These are phyloP conservation scores for Claviceps sp. DNA, from an alignment of 2,329 filamentous ascomycete genomes.

Conservation along the genomic window DNA sequence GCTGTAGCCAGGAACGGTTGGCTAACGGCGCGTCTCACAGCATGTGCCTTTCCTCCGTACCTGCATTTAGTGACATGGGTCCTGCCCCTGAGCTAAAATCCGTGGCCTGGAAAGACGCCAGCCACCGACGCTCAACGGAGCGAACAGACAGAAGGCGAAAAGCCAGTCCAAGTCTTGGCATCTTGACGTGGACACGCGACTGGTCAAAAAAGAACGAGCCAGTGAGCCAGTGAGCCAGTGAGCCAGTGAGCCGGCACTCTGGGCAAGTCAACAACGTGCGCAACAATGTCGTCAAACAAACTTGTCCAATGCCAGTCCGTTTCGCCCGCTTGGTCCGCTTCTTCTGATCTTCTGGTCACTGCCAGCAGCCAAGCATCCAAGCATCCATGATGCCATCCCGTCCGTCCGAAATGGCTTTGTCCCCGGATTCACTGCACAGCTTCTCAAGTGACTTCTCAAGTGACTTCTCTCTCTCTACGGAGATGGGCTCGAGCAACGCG, in stretches of 20 bases:
- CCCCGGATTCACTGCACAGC: not conserved
- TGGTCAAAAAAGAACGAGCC: not conserved
- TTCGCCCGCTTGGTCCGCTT: not conserved
- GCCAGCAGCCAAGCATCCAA: too few relatives aligned
- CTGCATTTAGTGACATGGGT: constrained; percentile 10
- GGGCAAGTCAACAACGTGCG: not conserved
- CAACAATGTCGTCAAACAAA: not conserved
- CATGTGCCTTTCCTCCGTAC: constrained; percentile 11
- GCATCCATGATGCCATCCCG: not conserved
- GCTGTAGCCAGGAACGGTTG: constrained; percentile 13
- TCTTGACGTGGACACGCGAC: not conserved
- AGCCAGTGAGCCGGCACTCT: not conserved
- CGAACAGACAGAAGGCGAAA: not conserved
- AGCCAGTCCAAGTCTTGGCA: not conserved
- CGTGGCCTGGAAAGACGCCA: not conserved
- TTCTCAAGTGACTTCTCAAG: not conserved
- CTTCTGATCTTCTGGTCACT: not conserved
- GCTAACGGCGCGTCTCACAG: constrained; percentile 20
- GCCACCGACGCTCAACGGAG: not conserved
- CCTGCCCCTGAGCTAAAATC: constrained; percentile 7
- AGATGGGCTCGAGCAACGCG: too few relatives aligned
- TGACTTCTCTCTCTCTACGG: not conserved
- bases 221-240: too few relatives aligned
- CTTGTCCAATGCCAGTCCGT: not conserved
- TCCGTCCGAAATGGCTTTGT: not conserved